phyloP scores from a whole-genome alignment of 805 yeast genomes.

The Hanseniaspora osmophila region DNA sequence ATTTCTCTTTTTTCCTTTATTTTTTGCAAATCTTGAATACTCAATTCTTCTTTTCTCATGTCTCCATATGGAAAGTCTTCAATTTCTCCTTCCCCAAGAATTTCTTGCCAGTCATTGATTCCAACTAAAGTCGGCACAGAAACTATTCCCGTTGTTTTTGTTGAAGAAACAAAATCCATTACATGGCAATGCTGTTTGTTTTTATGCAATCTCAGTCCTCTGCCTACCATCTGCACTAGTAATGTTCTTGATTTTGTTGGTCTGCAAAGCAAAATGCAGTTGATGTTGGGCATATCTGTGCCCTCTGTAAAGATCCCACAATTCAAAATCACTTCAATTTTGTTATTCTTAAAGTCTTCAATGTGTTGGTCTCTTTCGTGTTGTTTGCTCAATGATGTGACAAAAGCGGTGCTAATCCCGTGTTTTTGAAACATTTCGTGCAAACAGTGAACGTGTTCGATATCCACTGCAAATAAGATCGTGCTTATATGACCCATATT shows the following conservation, averaged over 20 bases:
- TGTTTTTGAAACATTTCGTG: constrained; percentile 36
- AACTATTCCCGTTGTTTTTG: constrained; percentile 29
- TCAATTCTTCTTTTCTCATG: constrained; percentile 14
- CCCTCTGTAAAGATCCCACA: constrained; percentile 91
- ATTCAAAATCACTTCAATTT: constrained; percentile 62
- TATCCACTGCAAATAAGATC: constrained; percentile 64
- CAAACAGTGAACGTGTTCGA: constrained; percentile 46
- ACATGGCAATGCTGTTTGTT: constrained; percentile 58
- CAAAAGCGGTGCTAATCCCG: constrained; percentile 58
- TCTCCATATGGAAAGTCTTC: constrained; percentile 7
- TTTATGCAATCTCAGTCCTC: constrained; percentile 59
- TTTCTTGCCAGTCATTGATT: constrained; percentile 7
- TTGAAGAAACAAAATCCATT: constrained; percentile 61
- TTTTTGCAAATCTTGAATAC: constrained; percentile 22
- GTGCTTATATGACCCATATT: constrained; percentile 39
- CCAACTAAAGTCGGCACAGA: constrained; percentile 41
- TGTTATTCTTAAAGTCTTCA: constrained; percentile 44
- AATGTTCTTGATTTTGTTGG: constrained; percentile 68
- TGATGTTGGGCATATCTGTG: constrained; percentile 83
- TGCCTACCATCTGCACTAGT: constrained; percentile 77
- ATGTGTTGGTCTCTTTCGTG: constrained; percentile 38
- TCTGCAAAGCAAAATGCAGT: constrained; percentile 60
- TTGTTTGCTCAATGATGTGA: constrained; percentile 50
- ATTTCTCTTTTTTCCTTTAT: constrained; percentile 11
- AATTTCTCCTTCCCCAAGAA: neutral